Conservation (phyloP, 2,329 filamentous ascomycete species). For the Exophiala viscosa region DNA sequence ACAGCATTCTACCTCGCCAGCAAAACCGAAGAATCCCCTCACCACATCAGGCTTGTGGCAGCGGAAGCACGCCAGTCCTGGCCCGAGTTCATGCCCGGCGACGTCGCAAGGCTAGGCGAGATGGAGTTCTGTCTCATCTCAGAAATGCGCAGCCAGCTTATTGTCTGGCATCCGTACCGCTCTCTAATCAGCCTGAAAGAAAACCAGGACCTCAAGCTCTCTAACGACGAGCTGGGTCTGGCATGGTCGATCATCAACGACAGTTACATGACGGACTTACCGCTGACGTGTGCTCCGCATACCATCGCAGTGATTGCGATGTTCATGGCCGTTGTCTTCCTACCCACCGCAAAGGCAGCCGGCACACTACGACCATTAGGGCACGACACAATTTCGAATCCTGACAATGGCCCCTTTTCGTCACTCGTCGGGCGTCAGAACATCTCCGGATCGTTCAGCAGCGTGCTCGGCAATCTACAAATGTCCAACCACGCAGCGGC, state of each 20-base stretch:
- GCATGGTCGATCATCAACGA: constrained; percentile 87
- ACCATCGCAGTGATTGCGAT: constrained; percentile 83
- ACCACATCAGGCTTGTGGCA: constrained; percentile 89
- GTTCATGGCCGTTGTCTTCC: constrained; percentile 76
- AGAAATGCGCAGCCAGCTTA: constrained; percentile 84
- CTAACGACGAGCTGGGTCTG: constrained; percentile 72
- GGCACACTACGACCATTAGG: constrained; percentile 33
- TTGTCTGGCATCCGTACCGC: constrained; percentile 86
- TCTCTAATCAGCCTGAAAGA: constrained; percentile 63
- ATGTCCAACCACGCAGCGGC: constrained; percentile 11
- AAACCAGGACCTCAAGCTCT: constrained; percentile 60
- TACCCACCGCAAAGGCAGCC: constrained; percentile 56
- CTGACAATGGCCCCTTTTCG: constrained; percentile 21
- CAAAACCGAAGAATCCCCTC: constrained; percentile 96
- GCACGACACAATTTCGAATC: constrained; percentile 19
- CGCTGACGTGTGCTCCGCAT: constrained; percentile 79
- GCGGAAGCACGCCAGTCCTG: constrained; percentile 81
- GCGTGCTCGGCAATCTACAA: constrained; percentile 29
- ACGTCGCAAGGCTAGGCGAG: constrained; percentile 82
- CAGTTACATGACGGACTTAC: constrained; percentile 87
- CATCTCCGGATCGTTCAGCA: constrained; percentile 31
- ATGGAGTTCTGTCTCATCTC: constrained; percentile 92
- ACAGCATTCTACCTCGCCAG: constrained; percentile 92
- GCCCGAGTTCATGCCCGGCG: constrained; percentile 72
- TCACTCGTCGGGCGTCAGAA: constrained; percentile 26